Evolutionary conservation across 495 filamentous ascomycete species (phyloP).

Genomic region (Aspergillus biplanus): DNA sequence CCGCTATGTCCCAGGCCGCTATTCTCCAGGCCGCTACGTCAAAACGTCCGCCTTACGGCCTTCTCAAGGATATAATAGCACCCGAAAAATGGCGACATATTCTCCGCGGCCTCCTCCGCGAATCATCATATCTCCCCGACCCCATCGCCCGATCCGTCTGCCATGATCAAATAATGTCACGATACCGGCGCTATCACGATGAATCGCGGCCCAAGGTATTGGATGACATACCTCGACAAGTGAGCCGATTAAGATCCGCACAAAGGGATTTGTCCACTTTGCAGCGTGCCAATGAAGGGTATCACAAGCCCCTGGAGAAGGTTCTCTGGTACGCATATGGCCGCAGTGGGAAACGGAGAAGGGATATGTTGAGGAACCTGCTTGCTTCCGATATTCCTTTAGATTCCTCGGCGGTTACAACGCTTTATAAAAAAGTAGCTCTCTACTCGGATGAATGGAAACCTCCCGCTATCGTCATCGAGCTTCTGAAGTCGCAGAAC

Average conservation of each 20-base stretch:
- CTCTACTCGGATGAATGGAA: constrained; percentile 40
- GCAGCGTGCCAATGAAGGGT: constrained; percentile 66
- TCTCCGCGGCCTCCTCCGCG: constrained; percentile 78
- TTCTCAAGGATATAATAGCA: neutral
- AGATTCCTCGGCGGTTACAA: constrained; percentile 32
- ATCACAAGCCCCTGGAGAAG: constrained; percentile 60
- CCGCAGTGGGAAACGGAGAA: constrained; percentile 68
- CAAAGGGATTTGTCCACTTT: constrained; percentile 41
- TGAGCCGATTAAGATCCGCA: constrained; percentile 30
- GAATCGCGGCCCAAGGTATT: constrained; percentile 8
- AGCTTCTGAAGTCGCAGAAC: constrained; percentile 44
- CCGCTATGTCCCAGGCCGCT: neutral
- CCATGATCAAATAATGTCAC: constrained; percentile 55
- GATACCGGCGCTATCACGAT: constrained; percentile 52
- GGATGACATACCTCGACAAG: constrained; percentile 20
- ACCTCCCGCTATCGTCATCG: constrained; percentile 35
- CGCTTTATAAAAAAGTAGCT: neutral
- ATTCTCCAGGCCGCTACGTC: neutral
- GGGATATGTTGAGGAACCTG: constrained; percentile 60
- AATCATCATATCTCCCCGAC: constrained; percentile 84
- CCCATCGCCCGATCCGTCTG: constrained; percentile 64
- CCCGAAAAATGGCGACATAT: constrained; percentile 59
- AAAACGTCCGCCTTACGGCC: neutral
- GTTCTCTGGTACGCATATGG: constrained; percentile 74
- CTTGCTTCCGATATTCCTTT: constrained; percentile 40